Percentiles rank a stretch among this genome's conserved stretches.
These are phyloP conservation scores for Nakazawaea ernobii DNA, from an alignment of 805 yeast genomes.

Conservation along the genomic window DNA sequence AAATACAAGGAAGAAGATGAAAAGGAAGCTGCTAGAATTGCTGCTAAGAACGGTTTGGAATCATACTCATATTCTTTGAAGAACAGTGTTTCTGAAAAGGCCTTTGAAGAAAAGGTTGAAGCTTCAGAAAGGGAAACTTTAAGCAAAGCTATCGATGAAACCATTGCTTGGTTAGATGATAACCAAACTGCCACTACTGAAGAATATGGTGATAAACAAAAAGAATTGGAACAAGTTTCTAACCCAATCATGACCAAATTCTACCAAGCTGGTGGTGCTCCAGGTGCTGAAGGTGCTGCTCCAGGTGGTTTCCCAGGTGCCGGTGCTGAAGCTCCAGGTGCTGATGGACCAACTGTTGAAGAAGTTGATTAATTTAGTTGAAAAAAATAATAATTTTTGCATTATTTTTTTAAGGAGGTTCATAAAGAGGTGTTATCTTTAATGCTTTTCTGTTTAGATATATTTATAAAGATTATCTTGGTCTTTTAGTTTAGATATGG, in stretches of 20 bases:
- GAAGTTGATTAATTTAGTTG: constrained; percentile 58
- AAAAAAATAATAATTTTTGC: background rate
- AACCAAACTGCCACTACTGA: constrained; percentile 91
- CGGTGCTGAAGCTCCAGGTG: constrained; percentile 54
- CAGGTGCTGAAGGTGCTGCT: constrained; percentile 60
- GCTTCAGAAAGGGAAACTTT: constrained; percentile 47
- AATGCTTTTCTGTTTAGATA: background rate
- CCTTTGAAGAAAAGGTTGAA: constrained; percentile 71
- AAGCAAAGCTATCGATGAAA: constrained; percentile 76
- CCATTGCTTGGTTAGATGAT: constrained; percentile 87
- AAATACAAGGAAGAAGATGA: constrained; percentile 96
- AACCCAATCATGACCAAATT: constrained; percentile 97
- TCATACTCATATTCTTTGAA: constrained; percentile 92
- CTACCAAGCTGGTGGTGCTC: constrained; percentile 91
- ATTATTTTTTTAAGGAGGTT: background rate
- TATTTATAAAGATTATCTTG: background rate
- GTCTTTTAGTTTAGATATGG: background rate
- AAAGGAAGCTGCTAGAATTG: constrained; percentile 87
- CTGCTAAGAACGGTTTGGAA: constrained; percentile 92
- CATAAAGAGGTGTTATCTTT: background rate
- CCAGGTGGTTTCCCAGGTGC: constrained; percentile 54
- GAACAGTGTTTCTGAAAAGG: constrained; percentile 70
- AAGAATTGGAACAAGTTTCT: constrained; percentile 91
- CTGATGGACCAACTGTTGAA: constrained; percentile 47
- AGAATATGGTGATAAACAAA: constrained; percentile 88